Evolutionary conservation across 345 rosid genomes (phyloP).

Genomic region (Odontarrhena argentea): DNA sequence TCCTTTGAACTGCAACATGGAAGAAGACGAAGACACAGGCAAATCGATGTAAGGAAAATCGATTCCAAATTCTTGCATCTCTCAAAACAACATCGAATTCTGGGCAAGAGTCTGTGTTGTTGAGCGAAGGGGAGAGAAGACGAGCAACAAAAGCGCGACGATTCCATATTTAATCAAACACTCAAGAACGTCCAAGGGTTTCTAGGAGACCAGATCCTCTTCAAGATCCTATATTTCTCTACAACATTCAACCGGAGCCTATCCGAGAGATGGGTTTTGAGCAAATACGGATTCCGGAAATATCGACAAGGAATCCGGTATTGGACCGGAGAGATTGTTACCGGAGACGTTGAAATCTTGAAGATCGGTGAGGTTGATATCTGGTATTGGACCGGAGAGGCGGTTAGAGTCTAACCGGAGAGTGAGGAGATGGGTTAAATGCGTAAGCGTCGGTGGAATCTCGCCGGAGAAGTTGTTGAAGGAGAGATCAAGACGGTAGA

Average conservation of each 20-base stretch:
- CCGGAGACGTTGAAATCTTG: constrained; percentile 79
- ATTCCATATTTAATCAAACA: constrained; percentile 88
- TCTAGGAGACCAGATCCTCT: too few species aligned
- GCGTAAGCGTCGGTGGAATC: constrained; percentile 52
- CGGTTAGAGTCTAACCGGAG: constrained; percentile 67
- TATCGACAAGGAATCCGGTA: constrained; percentile 64
- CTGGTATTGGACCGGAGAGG: constrained; percentile 58
- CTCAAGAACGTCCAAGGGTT: constrained; percentile 92
- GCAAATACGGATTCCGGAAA: constrained; percentile 64
- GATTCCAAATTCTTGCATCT: constrained; percentile 8
- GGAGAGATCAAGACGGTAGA: constrained; percentile 87
- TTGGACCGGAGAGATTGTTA: constrained; percentile 63
- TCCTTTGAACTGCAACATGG: too few species aligned
- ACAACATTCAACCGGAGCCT: too few species aligned
- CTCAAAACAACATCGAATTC: constrained; percentile 7
- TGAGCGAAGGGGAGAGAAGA: constrained; percentile 42
- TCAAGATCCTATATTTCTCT: too few species aligned
- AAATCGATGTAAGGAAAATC: neutral
- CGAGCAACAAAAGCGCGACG: constrained; percentile 48
- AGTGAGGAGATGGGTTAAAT: constrained; percentile 72
- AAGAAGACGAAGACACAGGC: too few species aligned
- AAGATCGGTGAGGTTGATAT: constrained; percentile 52
- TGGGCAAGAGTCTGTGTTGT: neutral
- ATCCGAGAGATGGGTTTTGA: constrained; percentile 43
- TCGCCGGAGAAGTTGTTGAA: constrained; percentile 74